phyloP scores from a whole-genome alignment of 352 stramenopile species.

The Saprolegnia diclina region DNA sequence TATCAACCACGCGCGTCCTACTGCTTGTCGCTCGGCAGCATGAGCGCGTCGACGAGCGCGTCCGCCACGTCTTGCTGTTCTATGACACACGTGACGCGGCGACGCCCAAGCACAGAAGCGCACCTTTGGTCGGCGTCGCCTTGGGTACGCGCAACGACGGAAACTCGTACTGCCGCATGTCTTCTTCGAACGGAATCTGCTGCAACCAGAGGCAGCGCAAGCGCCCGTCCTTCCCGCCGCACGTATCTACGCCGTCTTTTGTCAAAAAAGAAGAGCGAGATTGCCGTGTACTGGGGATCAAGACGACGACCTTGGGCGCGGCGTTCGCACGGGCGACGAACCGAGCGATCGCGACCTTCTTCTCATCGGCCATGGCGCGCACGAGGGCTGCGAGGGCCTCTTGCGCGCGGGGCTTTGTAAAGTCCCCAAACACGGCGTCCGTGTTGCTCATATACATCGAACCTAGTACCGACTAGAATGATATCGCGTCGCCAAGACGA shows the following conservation, averaged over 20 bases:
- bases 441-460: conserved; percentile 56
- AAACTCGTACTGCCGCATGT: conserved; percentile 75
- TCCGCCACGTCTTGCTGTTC: conserved; percentile 60
- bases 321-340: conserved; percentile 75
- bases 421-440: conserved; percentile 73
- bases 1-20: too few relatives aligned
- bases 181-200: conserved; percentile 74
- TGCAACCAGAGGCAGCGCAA: conserved; percentile 70
- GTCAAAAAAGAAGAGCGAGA: neutral
- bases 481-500: neutral
- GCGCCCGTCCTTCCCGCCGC: conserved; percentile 35
- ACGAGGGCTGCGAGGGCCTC: conserved; percentile 57
- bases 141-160: conserved; percentile 52
- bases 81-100: neutral
- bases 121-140: conserved; percentile 36
- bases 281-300: conserved; percentile 39
- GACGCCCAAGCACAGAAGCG: neutral
- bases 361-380: conserved; percentile 52
- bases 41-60: conserved; percentile 67
- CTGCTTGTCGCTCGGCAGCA: conserved; percentile 55
- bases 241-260: conserved; percentile 27
- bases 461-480: neutral
- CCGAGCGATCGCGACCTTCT: conserved; percentile 65
- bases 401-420: conserved; percentile 53
- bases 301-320: conserved; percentile 61